Conservation (phyloP, 1,284 basidiomycete species). For the Gomphus bonarii region DNA sequence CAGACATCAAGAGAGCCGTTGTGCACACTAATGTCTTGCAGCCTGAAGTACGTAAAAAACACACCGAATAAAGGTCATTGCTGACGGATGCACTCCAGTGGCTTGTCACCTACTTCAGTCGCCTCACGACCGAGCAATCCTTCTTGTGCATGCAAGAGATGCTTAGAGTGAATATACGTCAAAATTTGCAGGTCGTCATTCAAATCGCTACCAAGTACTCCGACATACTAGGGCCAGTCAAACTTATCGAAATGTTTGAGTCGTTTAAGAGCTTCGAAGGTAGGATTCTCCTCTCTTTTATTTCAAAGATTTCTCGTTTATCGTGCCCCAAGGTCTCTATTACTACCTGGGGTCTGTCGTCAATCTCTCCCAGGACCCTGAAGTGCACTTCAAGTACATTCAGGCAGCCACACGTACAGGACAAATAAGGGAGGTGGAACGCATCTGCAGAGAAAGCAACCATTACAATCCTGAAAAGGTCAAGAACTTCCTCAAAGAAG, state of each 20-base stretch:
- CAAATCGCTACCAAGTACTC: constrained; percentile 99
- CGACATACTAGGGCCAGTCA: constrained; percentile 93
- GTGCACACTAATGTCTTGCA: constrained; percentile 88
- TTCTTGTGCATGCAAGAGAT: constrained; percentile 96
- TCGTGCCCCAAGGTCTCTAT: constrained; percentile 63
- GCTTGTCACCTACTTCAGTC: constrained; percentile 97
- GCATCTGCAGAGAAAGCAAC: constrained; percentile 97
- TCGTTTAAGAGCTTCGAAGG: constrained; percentile 97
- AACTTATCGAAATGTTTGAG: constrained; percentile 98
- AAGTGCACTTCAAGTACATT: constrained; percentile 99
- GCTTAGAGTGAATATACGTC: constrained; percentile 94
- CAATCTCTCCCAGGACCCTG: constrained; percentile 91
- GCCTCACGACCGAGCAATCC: constrained; percentile 97
- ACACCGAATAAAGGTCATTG: neutral
- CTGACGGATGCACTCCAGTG: constrained; percentile 40
- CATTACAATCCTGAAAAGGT: constrained; percentile 99
- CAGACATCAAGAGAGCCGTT: constrained; percentile 96
- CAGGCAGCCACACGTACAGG: constrained; percentile 98
- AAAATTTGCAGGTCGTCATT: constrained; percentile 94
- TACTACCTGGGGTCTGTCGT: constrained; percentile 97
- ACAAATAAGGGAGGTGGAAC: constrained; percentile 97
- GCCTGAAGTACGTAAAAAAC: constrained; percentile 52
- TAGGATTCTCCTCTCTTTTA: constrained; percentile 16
- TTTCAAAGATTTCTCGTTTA: neutral
- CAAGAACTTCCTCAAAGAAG: constrained; percentile 99